phyloP scores from a whole-genome alignment of 495 filamentous ascomycete genomes.

The Penicillium nucicola region DNA sequence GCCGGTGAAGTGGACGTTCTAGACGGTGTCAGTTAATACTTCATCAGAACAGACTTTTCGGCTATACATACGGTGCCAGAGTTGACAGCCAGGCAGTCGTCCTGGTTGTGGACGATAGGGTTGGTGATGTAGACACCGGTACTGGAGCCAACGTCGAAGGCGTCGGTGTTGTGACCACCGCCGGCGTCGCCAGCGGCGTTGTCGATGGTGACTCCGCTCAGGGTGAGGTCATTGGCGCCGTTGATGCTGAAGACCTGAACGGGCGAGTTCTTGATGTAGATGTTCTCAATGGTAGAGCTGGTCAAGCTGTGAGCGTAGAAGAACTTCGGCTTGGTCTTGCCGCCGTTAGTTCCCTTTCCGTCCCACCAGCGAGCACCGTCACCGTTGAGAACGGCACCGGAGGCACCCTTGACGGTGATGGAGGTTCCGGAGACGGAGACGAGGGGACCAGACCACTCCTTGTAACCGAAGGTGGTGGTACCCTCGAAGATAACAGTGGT shows the following conservation, averaged over 20 bases:
- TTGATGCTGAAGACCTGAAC: conserved; percentile 38
- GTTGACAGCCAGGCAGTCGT: conserved; percentile 62
- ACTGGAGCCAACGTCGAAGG: conserved; percentile 54
- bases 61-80: conserved; percentile 4
- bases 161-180: conserved; percentile 62
- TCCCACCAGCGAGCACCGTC: conserved; percentile 48
- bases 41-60: too few relatives aligned
- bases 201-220: conserved; percentile 34
- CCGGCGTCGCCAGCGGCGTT: conserved; percentile 37
- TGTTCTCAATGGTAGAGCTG: conserved; percentile 31
- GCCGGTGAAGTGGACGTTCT: too few relatives aligned
- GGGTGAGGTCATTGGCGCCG: conserved; percentile 23
- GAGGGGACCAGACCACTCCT: too few relatives aligned
- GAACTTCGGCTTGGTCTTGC: conserved; percentile 28
- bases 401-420: conserved; percentile 36
- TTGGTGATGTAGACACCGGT: conserved; percentile 39
- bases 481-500: too few relatives aligned
- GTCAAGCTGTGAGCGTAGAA: neutral
- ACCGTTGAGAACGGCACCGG: conserved; percentile 42
- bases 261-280: conserved; percentile 44
- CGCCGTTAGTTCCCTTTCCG: conserved; percentile 47
- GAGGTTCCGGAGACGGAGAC: conserved; percentile 34
- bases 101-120: conserved; percentile 56
- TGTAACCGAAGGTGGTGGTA: too few relatives aligned
- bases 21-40: too few relatives aligned